Evolutionary conservation across 352 stramenopile species (phyloP), one percentile per base, ranked within the genome.

Genomic region (Globisporangium echinulatum): DNA sequence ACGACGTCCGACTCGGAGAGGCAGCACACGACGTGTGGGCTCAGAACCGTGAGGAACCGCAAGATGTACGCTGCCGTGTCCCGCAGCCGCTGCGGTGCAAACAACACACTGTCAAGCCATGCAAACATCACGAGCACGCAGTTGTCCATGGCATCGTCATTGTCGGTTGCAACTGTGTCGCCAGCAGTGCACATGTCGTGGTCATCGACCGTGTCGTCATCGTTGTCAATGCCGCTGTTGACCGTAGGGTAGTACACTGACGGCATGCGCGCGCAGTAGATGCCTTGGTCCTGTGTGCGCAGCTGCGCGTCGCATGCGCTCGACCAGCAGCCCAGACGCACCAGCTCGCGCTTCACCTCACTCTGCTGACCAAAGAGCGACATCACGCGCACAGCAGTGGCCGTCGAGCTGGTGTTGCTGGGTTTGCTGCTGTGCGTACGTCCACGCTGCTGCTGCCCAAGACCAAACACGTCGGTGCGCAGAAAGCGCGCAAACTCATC

Each of bases 41-140:
- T 58, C 40, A 63, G 46, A 13, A 15, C 58, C 52, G 58, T 63
- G 7, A 63, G 25, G 48, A 88, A 84, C 2, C 83, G 83, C 14
- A 92, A 63, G 46, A 88, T 63, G 36, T 88, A 90, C 54, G 83
- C 85, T 25, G 79, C 72, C 25, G 74, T 83, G 50, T 85, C 78
- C 1, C 80, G 76, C 36, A 90, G 56, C 48, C 62, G 56, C 38
- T 57, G 51, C 4, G 74, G 70, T 0, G 56, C 52, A 51, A 89
- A 88, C 25, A 75, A 53, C 7, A 50, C 33, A 37, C 86, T 70
- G 48, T 73, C 49, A 1, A 92, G 61, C 78, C 80, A 92, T 5
- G 70, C 59, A 62, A 90, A 92, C 25, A 90, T 11, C 4, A 87
- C 59, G 33, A 90, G 42, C 9, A 50, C 60, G 40, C 40, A 44